phyloP scores from a whole-genome alignment of 78 protist genomes.

The Ministeria vibrans region DNA sequence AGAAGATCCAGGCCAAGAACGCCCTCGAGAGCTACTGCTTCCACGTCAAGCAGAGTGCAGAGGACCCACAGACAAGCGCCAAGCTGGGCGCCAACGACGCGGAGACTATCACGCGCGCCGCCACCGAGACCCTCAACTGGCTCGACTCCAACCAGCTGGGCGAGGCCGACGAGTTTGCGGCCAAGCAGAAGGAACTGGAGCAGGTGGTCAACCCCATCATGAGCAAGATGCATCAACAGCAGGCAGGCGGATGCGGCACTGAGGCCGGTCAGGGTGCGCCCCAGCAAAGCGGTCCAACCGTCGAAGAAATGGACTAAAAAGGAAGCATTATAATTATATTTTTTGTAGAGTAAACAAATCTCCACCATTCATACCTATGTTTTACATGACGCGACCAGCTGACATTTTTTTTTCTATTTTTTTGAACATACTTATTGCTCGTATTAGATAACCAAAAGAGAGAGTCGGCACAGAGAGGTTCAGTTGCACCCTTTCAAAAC shows the following conservation, averaged over 20 bases:
- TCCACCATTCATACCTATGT: too few relatives aligned
- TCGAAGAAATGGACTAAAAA: conserved; percentile 8
- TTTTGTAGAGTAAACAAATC: too few relatives aligned
- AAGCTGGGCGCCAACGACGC: conserved; percentile 39
- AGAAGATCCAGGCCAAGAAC: conserved; percentile 63
- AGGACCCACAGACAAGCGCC: not conserved
- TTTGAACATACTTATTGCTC: too few relatives aligned
- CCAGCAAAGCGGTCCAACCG: not conserved
- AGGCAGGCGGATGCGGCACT: conserved; percentile 33
- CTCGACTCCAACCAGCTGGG: conserved; percentile 32
- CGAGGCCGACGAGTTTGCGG: conserved; percentile 71
- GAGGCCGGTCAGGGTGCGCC: too few relatives aligned
- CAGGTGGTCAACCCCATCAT: conserved; percentile 80
- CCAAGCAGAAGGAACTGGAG: conserved; percentile 80
- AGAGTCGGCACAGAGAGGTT: too few relatives aligned
- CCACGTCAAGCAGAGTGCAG: conserved; percentile 25
- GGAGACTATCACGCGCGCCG: not conserved
- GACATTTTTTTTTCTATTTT: too few relatives aligned
- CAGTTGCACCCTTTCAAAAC: too few relatives aligned
- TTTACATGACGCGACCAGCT: too few relatives aligned
- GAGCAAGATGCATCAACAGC: conserved; percentile 64
- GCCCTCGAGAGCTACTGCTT: conserved; percentile 74
- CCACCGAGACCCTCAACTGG: conserved; percentile 37
- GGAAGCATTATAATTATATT: too few relatives aligned
- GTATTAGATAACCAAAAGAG: too few relatives aligned